These are phyloP conservation scores for Hypoxylon intermedium DNA, from an alignment of 495 filamentous ascomycete species.

Conservation along the genomic window DNA sequence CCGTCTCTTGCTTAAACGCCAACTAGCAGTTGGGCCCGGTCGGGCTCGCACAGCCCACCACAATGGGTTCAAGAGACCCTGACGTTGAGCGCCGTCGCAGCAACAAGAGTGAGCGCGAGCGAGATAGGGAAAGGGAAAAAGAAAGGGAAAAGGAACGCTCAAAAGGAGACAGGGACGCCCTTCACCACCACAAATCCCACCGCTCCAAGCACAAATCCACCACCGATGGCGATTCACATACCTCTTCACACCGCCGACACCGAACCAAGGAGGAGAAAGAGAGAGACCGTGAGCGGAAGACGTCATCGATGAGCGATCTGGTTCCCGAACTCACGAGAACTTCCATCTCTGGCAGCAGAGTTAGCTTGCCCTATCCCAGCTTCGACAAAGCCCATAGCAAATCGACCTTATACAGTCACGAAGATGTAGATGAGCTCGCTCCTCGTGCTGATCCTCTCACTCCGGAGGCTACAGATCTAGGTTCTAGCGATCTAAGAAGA, in stretches of 20 bases:
- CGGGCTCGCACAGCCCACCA: conserved; percentile 49
- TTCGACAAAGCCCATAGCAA: conserved; percentile 93
- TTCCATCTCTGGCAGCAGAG: conserved; percentile 48
- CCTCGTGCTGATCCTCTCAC: conserved; percentile 67
- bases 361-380: conserved; percentile 78
- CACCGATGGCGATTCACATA: conserved; percentile 49
- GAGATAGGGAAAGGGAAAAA: conserved; percentile 22
- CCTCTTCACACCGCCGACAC: conserved; percentile 49
- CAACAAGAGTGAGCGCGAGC: conserved; percentile 43
- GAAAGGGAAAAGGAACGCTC: conserved; percentile 40
- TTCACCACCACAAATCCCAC: conserved; percentile 42
- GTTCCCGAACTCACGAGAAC: conserved; percentile 58
- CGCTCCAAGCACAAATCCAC: conserved; percentile 47
- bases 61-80: conserved; percentile 55
- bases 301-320: conserved; percentile 53
- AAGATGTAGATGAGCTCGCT: conserved; percentile 54
- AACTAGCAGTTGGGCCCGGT: conserved; percentile 36
- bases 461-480: conserved; percentile 80
- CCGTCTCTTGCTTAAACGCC: conserved; percentile 6
- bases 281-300: conserved; percentile 41
- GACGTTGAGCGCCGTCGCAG: conserved; percentile 52
- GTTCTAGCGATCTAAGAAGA: conserved; percentile 55
- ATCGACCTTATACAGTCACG: conserved; percentile 71
- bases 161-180: conserved; percentile 31
- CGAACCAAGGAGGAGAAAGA: conserved; percentile 52